These are phyloP conservation scores for Pinus tabuliformis DNA, from an alignment of 75 land plant species.

Conservation along the genomic window DNA sequence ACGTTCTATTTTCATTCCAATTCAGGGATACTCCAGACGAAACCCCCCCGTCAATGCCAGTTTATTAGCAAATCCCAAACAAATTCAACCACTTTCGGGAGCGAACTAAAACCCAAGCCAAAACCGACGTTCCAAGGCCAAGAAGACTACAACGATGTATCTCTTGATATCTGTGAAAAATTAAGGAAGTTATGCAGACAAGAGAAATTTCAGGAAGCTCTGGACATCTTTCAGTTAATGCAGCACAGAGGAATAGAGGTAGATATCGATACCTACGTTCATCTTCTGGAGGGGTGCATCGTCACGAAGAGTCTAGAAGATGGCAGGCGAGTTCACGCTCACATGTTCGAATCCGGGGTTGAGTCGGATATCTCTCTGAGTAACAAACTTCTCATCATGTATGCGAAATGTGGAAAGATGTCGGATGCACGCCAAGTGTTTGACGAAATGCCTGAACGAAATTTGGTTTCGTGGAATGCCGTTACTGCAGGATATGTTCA, in stretches of 20 bases:
- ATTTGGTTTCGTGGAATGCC: neutral
- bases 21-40: too few relatives aligned
- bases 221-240: slow-evolving; percentile 56
- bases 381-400: slow-evolving; percentile 10
- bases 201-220: slow-evolving; percentile 28
- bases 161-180: neutral
- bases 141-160: neutral
- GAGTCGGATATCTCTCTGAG: neutral
- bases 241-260: slow-evolving; percentile 36
- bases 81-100: too few relatives aligned
- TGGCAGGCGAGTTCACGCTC: slow-evolving; percentile 64
- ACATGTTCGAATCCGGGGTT: slow-evolving; percentile 11
- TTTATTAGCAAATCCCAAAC: too few relatives aligned
- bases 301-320: slow-evolving; percentile 46
- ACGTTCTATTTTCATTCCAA: too few relatives aligned
- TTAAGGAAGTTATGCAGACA: neutral
- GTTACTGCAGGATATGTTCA: slow-evolving; percentile 11
- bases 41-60: too few relatives aligned
- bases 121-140: too few relatives aligned
- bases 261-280: slow-evolving; percentile 59
- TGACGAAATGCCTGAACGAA: neutral
- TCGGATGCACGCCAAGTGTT: slow-evolving; percentile 8
- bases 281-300: slow-evolving; percentile 41
- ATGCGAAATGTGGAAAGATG: slow-evolving; percentile 9
- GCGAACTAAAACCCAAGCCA: too few relatives aligned